Conservation (phyloP, 495 filamentous ascomycete species). For the Hypoxylon rickii region DNA sequence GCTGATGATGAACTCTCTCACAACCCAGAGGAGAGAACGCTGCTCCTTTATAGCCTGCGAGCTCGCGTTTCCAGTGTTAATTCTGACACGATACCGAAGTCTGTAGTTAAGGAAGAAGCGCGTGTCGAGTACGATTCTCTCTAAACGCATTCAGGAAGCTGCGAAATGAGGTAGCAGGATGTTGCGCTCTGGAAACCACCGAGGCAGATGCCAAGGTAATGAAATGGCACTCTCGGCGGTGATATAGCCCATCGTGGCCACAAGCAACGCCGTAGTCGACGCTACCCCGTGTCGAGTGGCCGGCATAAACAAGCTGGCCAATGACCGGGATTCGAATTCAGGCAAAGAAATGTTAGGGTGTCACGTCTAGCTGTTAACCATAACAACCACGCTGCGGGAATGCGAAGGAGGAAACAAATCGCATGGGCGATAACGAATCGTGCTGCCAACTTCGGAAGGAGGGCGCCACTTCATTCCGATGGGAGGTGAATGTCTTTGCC, state of each 20-base stretch:
- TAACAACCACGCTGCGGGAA: conserved; percentile 23
- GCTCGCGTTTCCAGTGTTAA: conserved; percentile 6
- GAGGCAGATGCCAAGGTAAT: conserved; percentile 21
- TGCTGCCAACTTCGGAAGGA: conserved; percentile 31
- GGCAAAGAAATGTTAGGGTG: conserved; percentile 12
- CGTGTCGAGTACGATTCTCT: conserved; percentile 20
- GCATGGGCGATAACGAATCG: conserved; percentile 20
- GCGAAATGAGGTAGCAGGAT: conserved; percentile 7
- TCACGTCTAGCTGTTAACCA: neutral
- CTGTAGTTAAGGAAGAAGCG: neutral
- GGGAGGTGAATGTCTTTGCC: conserved; percentile 14
- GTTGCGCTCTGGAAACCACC: conserved; percentile 2
- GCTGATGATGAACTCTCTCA: conserved; percentile 9
- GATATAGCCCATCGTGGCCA: conserved; percentile 27
- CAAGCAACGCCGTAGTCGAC: conserved; percentile 13
- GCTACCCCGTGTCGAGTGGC: conserved; percentile 10
- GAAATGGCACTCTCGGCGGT: conserved; percentile 30
- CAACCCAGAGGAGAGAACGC: conserved; percentile 1
- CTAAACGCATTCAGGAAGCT: conserved; percentile 29
- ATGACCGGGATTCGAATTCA: conserved; percentile 17
- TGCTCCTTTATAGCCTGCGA: conserved; percentile 24
- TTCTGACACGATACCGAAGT: conserved; percentile 5
- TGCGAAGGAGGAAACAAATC: conserved; percentile 4
- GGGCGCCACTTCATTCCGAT: conserved; percentile 2
- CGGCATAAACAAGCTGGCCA: conserved; percentile 6